Percentiles rank a stretch among this genome's conserved stretches.
phyloP scores from a whole-genome alignment of 2,329 filamentous ascomycete genomes.

The Colletotrichum gigasporum region DNA sequence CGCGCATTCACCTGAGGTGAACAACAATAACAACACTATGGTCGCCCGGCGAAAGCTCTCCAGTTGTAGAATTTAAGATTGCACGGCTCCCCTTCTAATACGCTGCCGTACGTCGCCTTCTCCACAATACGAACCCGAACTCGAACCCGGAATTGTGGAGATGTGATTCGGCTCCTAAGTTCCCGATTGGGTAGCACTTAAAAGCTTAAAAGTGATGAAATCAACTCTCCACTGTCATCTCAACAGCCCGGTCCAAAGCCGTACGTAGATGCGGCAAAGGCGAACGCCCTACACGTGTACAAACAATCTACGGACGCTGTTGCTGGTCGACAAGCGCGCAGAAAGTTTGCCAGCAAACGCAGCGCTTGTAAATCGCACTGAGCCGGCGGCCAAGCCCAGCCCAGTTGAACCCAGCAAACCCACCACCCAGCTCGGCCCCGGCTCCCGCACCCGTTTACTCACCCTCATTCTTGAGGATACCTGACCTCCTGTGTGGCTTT shows the following conservation, averaged over 20 bases:
- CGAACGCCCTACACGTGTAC: too few relatives aligned
- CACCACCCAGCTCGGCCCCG: neutral
- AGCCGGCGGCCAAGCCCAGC: neutral
- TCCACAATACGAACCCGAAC: constrained; percentile 24
- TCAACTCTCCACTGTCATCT: neutral
- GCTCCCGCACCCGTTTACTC: neutral
- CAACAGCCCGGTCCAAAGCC: neutral
- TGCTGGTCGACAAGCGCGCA: too few relatives aligned
- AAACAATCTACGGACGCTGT: too few relatives aligned
- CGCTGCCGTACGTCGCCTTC: neutral
- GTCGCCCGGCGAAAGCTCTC: too few relatives aligned
- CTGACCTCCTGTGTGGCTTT: too few relatives aligned
- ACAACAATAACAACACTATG: too few relatives aligned
- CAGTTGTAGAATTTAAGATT: too few relatives aligned
- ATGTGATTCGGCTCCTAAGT: neutral
- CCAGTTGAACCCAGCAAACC: neutral
- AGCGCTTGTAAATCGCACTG: neutral
- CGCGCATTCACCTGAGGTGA: too few relatives aligned
- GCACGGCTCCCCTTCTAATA: too few relatives aligned
- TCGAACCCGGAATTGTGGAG: neutral
- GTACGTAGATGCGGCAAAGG: too few relatives aligned
- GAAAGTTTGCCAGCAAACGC: neutral
- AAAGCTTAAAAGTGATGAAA: too few relatives aligned
- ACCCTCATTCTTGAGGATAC: neutral
- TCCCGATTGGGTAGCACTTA: too few relatives aligned